Base-by-base conservation (phyloP, 257 asterid genomes). In the Solanum raphanifolium region DNA sequence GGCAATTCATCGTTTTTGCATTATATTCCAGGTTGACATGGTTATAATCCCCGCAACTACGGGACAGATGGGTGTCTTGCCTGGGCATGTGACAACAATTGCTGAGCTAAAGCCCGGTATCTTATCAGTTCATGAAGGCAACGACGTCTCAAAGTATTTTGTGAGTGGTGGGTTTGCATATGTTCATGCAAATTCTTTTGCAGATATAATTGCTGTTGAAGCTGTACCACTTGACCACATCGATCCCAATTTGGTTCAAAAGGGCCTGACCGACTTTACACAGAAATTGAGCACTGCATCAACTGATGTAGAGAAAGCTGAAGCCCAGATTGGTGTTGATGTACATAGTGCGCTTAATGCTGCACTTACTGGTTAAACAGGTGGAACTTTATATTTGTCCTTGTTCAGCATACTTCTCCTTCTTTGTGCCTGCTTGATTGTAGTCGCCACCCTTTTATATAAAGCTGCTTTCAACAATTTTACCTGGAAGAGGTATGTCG, bases 31-130 rank as follows among this genome's bases (percentile, higher is more conserved):
- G 99, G 98, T 95, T 87, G 99, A 96, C 91, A 95, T 95, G 99
- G 99, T 93, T 87, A 95, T 94, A 82, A 86, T 96, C 75, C 98
- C 98, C 12, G 96, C 99, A 88, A 89, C 95, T 52, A 94, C 96
- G 0, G 98, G 98, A 85, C 98, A 95, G 83, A 96, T 96, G 98
- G 98, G 98, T 93, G 96, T 96, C 83, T 91, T 96, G 91, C 98
- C 99, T 0, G 97, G 99, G 75, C 99, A 96, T 58, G 99, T 96
- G n/a, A 90, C 99, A 39, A 94, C 99, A 15, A 94, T 96, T 88
- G 97, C 98, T 20, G 98, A 96, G 95, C 93, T 95, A 65, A 94
- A 95, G 88, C 96, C 98, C 1, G 96, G 98, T 71, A 66, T 94
- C 31, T 55, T 95, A 88, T 91, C 95, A 18, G 95, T 95, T 71